Evolutionary conservation across 2,329 filamentous ascomycete genomes (phyloP).

Genomic region (Hymenoscyphus fraxineus): DNA sequence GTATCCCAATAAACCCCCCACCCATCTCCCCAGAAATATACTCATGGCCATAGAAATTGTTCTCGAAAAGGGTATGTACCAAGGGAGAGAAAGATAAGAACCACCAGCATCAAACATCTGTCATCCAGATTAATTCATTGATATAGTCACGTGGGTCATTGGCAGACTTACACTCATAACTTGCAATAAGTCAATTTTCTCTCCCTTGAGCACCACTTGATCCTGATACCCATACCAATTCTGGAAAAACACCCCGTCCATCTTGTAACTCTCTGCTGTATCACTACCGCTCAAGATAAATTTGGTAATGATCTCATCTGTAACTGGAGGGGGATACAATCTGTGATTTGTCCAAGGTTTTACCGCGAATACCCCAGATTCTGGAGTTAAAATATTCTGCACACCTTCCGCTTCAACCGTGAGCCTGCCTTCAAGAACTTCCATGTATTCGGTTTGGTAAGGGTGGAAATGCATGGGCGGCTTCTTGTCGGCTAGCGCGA

Average conservation of each 20-base stretch:
- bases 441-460: constrained; percentile 35
- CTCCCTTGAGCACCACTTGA: not conserved
- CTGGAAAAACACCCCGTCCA: constrained; percentile 37
- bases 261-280: constrained; percentile 29
- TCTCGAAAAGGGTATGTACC: constrained; percentile 4
- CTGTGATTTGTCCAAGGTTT: constrained; percentile 28
- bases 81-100: constrained; percentile 7
- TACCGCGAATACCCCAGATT: constrained; percentile 33
- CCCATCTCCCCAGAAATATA: constrained; percentile 7
- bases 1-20: constrained; percentile 8
- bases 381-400: constrained; percentile 23
- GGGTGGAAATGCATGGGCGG: constrained; percentile 35
- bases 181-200: constrained; percentile 4
- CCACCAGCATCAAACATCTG: constrained; percentile 11
- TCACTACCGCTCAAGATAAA: constrained; percentile 28
- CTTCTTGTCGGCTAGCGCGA: not conserved
- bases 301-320: constrained; percentile 21
- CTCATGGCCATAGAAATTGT: not conserved
- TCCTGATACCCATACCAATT: constrained; percentile 36
- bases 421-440: constrained; percentile 30
- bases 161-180: constrained; percentile 4
- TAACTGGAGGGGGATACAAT: constrained; percentile 26
- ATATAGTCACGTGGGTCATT: no score
- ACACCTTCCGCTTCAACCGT: constrained; percentile 33
- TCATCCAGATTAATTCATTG: not conserved